Base-by-base conservation (phyloP, 2,329 filamentous ascomycete genomes). In the Teratosphaeria viscida region DNA sequence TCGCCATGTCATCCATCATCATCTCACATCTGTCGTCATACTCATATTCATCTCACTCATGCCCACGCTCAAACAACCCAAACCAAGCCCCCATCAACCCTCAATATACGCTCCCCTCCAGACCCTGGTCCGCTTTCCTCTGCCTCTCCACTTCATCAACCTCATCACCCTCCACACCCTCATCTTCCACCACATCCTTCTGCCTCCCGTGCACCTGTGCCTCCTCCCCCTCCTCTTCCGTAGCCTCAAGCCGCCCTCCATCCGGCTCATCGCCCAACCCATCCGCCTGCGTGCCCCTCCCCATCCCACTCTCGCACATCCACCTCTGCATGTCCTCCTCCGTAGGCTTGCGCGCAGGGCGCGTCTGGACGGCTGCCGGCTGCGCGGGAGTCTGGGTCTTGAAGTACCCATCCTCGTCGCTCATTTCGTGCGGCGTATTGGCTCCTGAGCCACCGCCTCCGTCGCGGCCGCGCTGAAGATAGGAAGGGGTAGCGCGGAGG, bases 231-330 rank as follows among this genome's bases (percentile, higher is more conserved):
- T 23, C 53, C 52, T 54, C 54, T 19, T 60, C 34, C 29, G 26
- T 39, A 52, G 12, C 26, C 37, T 58, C 61, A 37, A 37, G 47
- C 7, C 29, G 29, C 29, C 29, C 5, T 32, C 29, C 29, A 32
- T 65, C 66, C 26, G 70, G 67, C 57, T 74, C 74, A 63, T 80
- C 78, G 0, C 78, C 78, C 16, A 81, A 66, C 5, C 74, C 68
- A 65, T 81, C 77, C 0, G 78, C 78, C 43, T 72, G 67, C 23
- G 71, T 70, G 1, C 77, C 77, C 2, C 62, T 64, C 0, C 75
- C 75, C 77, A 81, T 79, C 1, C 78, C 78, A 34, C 75, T 77
- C 63, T 80, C 76, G 19, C 71, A 68, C 56, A 73, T 73, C 78
- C 78, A 80, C 16, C 65, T 66, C 62, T 73, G 67, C 29, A 73